Conservation (phyloP, 805 yeast genomes). For the Ogataea minuta region DNA sequence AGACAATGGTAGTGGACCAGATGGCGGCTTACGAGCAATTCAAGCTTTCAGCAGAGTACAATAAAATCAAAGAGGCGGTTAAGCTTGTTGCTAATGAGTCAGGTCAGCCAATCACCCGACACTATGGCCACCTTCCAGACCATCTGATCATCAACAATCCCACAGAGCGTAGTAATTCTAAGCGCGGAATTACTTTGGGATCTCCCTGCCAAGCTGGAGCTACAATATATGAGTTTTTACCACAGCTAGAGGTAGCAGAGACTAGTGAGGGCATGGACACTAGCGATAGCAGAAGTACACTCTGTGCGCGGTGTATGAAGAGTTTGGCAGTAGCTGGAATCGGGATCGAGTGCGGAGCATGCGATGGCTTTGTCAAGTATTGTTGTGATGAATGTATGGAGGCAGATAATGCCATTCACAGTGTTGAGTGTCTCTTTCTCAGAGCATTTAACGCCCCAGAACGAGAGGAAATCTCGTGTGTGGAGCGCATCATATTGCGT, state of each 20-base stretch:
- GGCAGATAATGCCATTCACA: conserved; percentile 13
- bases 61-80: conserved; percentile 9
- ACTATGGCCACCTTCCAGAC: conserved; percentile 8
- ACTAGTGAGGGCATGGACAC: conserved; percentile 12
- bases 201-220: conserved; percentile 2
- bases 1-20: not conserved
- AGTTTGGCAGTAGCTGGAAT: conserved; percentile 2
- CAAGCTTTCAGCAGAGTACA: conserved; percentile 5
- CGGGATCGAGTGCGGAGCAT: conserved; percentile 7
- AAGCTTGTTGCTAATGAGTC: conserved; percentile 4
- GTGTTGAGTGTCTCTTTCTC: conserved; percentile 18
- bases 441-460: not conserved
- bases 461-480: conserved; percentile 11
- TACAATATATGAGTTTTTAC: conserved; percentile 9
- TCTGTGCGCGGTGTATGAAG: conserved; percentile 19
- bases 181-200: conserved; percentile 10
- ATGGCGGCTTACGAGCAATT: not conserved
- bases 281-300: conserved; percentile 9
- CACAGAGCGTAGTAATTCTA: conserved; percentile 12
- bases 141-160: conserved; percentile 12
- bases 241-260: conserved; percentile 17
- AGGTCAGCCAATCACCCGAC: conserved; percentile 6
- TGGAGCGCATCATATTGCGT: conserved; percentile 15
- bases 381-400: conserved; percentile 19
- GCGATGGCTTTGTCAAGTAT: conserved; percentile 16